Percentiles rank a stretch among this genome's conserved stretches.
phyloP scores from a whole-genome alignment of 352 stramenopile species.

The Peronospora farinosa region DNA sequence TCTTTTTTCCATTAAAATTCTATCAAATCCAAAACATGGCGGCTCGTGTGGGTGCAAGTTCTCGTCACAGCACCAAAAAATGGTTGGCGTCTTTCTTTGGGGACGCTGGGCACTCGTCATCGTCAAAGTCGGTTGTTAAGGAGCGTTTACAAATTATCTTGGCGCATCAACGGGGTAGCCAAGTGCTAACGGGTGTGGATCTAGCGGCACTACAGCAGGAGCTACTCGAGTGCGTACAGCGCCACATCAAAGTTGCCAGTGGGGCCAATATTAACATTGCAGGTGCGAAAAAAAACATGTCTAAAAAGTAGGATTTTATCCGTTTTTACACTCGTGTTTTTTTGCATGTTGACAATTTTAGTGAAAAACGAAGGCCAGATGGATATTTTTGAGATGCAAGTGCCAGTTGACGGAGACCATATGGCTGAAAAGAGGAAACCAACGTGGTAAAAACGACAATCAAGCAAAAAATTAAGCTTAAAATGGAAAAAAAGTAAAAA shows the following conservation, averaged over 20 bases:
- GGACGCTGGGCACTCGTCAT: conserved; percentile 38
- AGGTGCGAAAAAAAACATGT: conserved; percentile 32
- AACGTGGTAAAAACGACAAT: conserved; percentile 17
- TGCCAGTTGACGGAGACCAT: conserved; percentile 65
- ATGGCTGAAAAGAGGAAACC: conserved; percentile 6
- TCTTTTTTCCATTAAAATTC: background rate
- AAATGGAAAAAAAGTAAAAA: too few relatives aligned
- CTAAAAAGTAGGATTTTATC: background rate
- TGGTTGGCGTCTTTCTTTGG: conserved; percentile 74
- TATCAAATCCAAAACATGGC: conserved; percentile 28
- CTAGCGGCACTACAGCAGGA: conserved; percentile 72
- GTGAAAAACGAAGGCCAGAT: conserved; percentile 84
- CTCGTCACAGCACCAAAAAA: conserved; percentile 64
- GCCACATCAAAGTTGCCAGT: conserved; percentile 80
- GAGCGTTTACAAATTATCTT: conserved; percentile 87
- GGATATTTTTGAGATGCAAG: conserved; percentile 89
- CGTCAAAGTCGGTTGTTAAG: conserved; percentile 80
- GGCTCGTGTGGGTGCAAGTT: conserved; percentile 36
- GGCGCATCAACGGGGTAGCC: conserved; percentile 77
- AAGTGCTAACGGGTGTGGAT: conserved; percentile 80
- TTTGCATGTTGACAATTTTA: conserved; percentile 19
- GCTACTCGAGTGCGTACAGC: conserved; percentile 81
- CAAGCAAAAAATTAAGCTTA: background rate
- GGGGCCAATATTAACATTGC: conserved; percentile 88
- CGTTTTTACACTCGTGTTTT: background rate